Percentiles rank a stretch among this genome's conserved stretches.
Conservation (phyloP, 768 basidiomycete genomes). For the Mycena filopes region DNA sequence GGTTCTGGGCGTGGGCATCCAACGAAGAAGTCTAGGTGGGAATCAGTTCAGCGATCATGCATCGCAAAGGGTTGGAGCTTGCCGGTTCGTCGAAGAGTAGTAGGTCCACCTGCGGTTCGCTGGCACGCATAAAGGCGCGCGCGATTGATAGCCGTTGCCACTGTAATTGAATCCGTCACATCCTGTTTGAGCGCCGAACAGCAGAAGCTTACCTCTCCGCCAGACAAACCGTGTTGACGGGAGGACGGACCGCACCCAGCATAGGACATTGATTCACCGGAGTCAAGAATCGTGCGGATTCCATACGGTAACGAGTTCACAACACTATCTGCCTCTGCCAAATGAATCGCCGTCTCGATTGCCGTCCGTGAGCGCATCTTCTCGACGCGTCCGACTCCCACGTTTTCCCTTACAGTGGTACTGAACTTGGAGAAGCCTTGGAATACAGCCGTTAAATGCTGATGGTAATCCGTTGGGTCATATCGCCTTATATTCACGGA, state of each 20-base stretch:
- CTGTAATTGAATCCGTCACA: conserved; percentile 48
- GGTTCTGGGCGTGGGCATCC: conserved; percentile 83
- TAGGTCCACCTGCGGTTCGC: conserved; percentile 78
- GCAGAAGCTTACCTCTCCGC: conserved; percentile 75
- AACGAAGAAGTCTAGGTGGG: conserved; percentile 75
- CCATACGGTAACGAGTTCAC: conserved; percentile 77
- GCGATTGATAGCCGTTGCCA: conserved; percentile 91
- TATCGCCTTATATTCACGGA: conserved; percentile 73
- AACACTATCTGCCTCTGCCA: conserved; percentile 77
- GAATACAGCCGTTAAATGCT: conserved; percentile 82
- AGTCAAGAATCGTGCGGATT: conserved; percentile 75
- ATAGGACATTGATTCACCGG: conserved; percentile 60
- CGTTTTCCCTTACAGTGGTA: conserved; percentile 82
- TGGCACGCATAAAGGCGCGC: conserved; percentile 87
- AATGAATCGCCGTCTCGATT: conserved; percentile 71
- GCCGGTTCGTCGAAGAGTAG: conserved; percentile 89
- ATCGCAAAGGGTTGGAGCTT: conserved; percentile 40
- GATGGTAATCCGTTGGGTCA: conserved; percentile 77
- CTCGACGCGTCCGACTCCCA: conserved; percentile 83
- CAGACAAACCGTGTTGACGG: conserved; percentile 76
- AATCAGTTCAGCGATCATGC: conserved; percentile 17
- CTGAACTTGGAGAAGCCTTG: conserved; percentile 88
- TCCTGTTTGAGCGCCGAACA: not conserved
- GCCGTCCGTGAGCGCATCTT: conserved; percentile 66
- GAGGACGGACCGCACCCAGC: conserved; percentile 49